A percentile compares a stretch with the other conserved stretches of the same genome.
Conservation (phyloP, 805 yeast genomes). For the Cyberlindnera maclurae region DNA sequence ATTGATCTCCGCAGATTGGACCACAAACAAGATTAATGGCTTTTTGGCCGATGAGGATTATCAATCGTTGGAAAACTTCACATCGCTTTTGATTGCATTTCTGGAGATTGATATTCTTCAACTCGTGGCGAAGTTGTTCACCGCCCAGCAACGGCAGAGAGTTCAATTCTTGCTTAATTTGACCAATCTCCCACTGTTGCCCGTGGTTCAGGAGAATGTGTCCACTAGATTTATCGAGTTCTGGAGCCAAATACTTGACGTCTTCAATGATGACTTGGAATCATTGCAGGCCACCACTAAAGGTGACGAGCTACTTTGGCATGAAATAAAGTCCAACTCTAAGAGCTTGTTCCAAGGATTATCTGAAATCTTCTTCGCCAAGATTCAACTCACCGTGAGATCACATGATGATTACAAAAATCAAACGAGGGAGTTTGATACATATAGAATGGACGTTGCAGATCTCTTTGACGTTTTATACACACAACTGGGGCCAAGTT, state of each 20-base stretch:
- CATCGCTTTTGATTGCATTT: conserved; percentile 38
- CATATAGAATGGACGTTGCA: conserved; percentile 65
- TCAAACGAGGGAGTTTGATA: conserved; percentile 44
- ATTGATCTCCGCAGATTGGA: conserved; percentile 41
- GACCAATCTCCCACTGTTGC: conserved; percentile 49
- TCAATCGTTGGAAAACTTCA: conserved; percentile 35
- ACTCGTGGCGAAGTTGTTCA: conserved; percentile 33
- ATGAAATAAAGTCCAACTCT: conserved; percentile 28
- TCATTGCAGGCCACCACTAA: conserved; percentile 25
- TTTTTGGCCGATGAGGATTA: conserved; percentile 27
- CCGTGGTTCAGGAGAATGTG: conserved; percentile 53
- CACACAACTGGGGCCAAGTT: conserved; percentile 49
- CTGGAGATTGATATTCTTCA: conserved; percentile 40
- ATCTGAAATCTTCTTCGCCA: conserved; percentile 60
- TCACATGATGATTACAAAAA: conserved; percentile 30
- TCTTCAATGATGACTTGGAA: conserved; percentile 44
- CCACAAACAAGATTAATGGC: conserved; percentile 30
- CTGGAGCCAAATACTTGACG: conserved; percentile 63
- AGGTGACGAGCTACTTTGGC: conserved; percentile 25
- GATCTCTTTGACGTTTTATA: conserved; percentile 72
- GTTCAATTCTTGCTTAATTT: conserved; percentile 44
- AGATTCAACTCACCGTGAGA: conserved; percentile 41
- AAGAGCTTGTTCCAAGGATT: conserved; percentile 41
- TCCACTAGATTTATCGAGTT: conserved; percentile 52
- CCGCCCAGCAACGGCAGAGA: conserved; percentile 29